Percentiles rank a stretch among this genome's conserved stretches.
These are phyloP conservation scores for Rhodamnia argentea DNA, from an alignment of 345 rosid species.

Conservation along the genomic window DNA sequence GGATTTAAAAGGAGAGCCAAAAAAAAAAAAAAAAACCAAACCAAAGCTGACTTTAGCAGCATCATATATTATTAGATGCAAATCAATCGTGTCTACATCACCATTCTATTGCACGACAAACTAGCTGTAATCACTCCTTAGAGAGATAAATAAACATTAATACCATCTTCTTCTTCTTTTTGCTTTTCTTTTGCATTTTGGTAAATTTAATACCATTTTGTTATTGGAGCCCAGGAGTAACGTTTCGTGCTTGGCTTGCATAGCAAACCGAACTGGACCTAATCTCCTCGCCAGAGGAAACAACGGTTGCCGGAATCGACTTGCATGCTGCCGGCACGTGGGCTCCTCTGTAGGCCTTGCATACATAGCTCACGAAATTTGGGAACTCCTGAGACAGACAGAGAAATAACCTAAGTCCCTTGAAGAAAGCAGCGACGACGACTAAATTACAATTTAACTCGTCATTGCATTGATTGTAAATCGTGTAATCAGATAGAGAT, in stretches of 20 bases:
- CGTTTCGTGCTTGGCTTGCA: neutral
- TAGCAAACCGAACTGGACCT: slow-evolving; percentile 8
- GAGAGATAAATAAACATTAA: neutral
- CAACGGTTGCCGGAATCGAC: neutral
- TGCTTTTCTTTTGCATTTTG: rapidly evolving
- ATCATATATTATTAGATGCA: neutral
- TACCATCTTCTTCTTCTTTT: neutral
- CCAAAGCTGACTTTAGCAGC: neutral
- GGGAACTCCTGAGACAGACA: slow-evolving; percentile 14
- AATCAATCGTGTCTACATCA: neutral
- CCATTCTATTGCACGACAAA: neutral
- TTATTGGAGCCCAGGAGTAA: neutral
- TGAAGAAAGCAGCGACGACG: neutral
- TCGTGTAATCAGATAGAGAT: neutral
- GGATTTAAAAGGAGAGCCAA: neutral
- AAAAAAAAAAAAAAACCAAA: neutral
- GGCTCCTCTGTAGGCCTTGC: slow-evolving; percentile 23
- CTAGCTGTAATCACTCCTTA: neutral
- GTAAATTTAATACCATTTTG: neutral
- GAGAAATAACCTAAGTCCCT: neutral
- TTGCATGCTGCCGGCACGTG: slow-evolving; percentile 12
- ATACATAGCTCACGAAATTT: slow-evolving; percentile 11
- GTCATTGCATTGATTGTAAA: neutral
- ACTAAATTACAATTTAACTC: neutral
- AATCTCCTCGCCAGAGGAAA: neutral